phyloP scores from a whole-genome alignment of 1,139 yeast genomes.

The Yamadazyma trypodendri region DNA sequence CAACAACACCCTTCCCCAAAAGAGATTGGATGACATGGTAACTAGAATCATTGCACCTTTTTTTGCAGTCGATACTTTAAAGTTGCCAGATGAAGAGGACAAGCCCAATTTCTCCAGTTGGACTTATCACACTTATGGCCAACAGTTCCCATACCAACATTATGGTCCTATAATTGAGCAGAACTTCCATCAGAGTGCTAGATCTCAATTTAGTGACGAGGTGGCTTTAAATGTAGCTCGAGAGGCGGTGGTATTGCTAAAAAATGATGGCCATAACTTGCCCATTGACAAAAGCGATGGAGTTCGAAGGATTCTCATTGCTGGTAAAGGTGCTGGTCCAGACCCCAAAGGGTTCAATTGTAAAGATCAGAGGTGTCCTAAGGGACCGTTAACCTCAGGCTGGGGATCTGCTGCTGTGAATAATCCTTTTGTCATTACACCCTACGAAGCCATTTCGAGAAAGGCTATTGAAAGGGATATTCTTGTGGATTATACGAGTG shows the following conservation, averaged over 20 bases:
- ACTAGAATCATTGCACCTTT: slow-evolving; percentile 59
- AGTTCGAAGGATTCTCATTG: slow-evolving; percentile 42
- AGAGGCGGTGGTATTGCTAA: slow-evolving; percentile 56
- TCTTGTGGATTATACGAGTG: slow-evolving; percentile 42
- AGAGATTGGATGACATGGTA: slow-evolving; percentile 62
- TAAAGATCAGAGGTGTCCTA: slow-evolving; percentile 47
- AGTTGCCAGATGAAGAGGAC: slow-evolving; percentile 39
- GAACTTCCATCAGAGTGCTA: slow-evolving; percentile 56
- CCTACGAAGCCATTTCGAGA: slow-evolving; percentile 49
- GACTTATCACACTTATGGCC: slow-evolving; percentile 56
- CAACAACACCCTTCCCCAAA: slow-evolving; percentile 56
- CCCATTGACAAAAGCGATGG: slow-evolving; percentile 49
- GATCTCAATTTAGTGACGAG: slow-evolving; percentile 47
- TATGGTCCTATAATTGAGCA: slow-evolving; percentile 53
- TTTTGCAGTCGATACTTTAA: slow-evolving; percentile 38
- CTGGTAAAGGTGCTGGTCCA: slow-evolving; percentile 48
- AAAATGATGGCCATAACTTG: slow-evolving; percentile 47
- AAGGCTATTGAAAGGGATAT: slow-evolving; percentile 44
- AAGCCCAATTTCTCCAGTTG: slow-evolving; percentile 59
- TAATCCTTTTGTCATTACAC: slow-evolving; percentile 55
- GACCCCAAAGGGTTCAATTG: slow-evolving; percentile 51
- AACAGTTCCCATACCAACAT: slow-evolving; percentile 50
- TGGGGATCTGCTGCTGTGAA: slow-evolving; percentile 56
- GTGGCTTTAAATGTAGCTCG: slow-evolving; percentile 55
- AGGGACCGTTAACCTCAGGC: slow-evolving; percentile 49